Evolutionary conservation across 2,329 filamentous ascomycete species (phyloP), one percentile per base, ranked within the genome.

Genomic region (Fusarium sp.): DNA sequence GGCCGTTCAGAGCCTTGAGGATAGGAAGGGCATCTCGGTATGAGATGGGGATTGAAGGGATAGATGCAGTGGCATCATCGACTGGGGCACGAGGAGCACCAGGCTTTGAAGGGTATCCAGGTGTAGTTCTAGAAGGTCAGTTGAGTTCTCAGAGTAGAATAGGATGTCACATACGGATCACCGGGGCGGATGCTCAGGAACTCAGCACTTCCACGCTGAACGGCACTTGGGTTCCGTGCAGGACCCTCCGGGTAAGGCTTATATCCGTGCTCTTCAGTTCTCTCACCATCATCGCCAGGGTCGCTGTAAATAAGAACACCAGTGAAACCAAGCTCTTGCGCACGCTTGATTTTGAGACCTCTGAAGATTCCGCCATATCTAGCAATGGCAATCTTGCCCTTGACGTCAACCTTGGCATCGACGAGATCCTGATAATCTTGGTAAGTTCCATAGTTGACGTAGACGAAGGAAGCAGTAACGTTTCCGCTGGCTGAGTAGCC

Each of bases 401-500:
- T 79, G 42, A 98, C 82, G 61, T 87, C 89, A 60, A 98, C 81
- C 70, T 93, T 93, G 40, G 92, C 91, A 41, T 88, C 86, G 45
- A 91, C 76, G 16, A 98, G 85, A 69, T 97, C 93, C 73, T 96
- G 91, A 71, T 90, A 98, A 77, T 98, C 95, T 69, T 87, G 82
- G 76, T 90, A 97, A 1, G 92, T 96, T 55, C 94, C 95, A 75
- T 96, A 97, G 80, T 98, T 98, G 78, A 93, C 93, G 76, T 91
- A 98, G 32, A 97, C 92, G 71, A 93, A 96, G 16, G 89, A 88
- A 4, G 89, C 93, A 0, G 95, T 98, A 49, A 97, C 95, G 78
- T 98, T 97, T 28, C 95, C 95, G 64, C 86, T 94, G 7, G 94
- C 94, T 6, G 93, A 97, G 80, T 98, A 98, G 55, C 95, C 96